Base-by-base conservation (phyloP, 345 rosid genomes). In the Lepidium africanum region DNA sequence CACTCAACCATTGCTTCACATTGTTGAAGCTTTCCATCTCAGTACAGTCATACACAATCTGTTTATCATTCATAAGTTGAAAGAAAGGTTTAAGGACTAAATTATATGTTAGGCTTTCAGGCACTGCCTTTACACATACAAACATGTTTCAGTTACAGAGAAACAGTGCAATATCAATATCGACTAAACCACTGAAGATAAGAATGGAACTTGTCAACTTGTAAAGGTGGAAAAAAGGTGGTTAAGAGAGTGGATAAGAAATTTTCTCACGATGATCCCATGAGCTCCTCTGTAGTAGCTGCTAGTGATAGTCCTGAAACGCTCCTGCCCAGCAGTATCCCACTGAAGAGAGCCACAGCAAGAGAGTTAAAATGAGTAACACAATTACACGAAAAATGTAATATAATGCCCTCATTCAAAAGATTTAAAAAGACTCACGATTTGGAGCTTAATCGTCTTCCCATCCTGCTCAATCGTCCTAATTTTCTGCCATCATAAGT, bases 281-380 rank as follows among this genome's bases (percentile, higher is more conserved):
- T 90, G 96, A 38, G 96, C 96, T 59, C 96, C 96, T 77, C 96
- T 81, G 83, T 90, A 90, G 67, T 90, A 90, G 80, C 94, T 87
- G 84, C 96, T 90, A 33, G 96, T 90, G 77, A 90, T 90, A 32
- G 94, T 90, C 78, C 96, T 79, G 81, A 90, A 90, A 32, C 96
- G 88, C 78, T 90, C 96, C 64, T 90, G 94, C 43, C 96, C 96
- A 57, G 94, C 96, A 69, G 94, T 90, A 76, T 90, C 96, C 96
- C 94, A 87, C 94, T 90, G 51, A 61, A 82, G 49, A 72, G 36
- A 58, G 9, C 5, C 32, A 27, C 39, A 71, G 36, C 25, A 70
- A 37, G 27, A 63, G 9, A 63, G 9, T 21, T 5, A 58, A 51
- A 60, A 13, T n/a, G 2, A 49, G 60, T 0, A 7, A 36, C 43